These are phyloP conservation scores for Austroboletus novae-zelandiae DNA, from an alignment of 1,284 basidiomycete genomes.

Conservation along the genomic window DNA sequence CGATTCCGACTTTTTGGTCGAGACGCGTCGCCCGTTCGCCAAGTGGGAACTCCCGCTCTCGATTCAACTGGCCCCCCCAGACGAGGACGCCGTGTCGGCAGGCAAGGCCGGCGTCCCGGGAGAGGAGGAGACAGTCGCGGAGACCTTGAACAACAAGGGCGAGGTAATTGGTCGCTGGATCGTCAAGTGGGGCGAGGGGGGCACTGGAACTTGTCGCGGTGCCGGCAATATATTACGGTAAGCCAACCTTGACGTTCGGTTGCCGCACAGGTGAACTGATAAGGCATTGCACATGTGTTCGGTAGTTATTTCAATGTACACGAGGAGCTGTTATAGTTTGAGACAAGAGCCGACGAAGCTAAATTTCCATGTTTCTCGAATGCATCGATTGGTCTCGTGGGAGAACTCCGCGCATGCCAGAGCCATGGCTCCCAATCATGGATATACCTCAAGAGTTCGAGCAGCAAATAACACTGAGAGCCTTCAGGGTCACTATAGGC, in stretches of 20 bases:
- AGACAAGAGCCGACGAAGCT: too few relatives aligned
- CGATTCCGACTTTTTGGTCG: slow-evolving; percentile 69
- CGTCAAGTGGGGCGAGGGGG: slow-evolving; percentile 67
- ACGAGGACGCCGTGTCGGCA: slow-evolving; percentile 34
- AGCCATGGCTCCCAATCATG: background rate
- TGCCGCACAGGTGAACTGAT: background rate
- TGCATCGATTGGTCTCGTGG: too few relatives aligned
- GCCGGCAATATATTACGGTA: slow-evolving; percentile 65
- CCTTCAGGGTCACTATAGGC: background rate
- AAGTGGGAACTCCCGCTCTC: slow-evolving; percentile 73
- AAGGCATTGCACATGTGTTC: background rate
- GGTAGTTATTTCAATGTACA: slow-evolving; percentile 80
- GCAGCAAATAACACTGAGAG: background rate
- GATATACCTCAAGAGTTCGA: background rate
- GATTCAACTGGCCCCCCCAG: slow-evolving; percentile 45
- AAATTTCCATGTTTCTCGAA: too few relatives aligned
- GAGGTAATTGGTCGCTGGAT: slow-evolving; percentile 73
- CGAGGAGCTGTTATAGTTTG: slow-evolving; percentile 60
- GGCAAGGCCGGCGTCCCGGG: slow-evolving; percentile 43
- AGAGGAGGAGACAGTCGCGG: slow-evolving; percentile 72
- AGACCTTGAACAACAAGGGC: slow-evolving; percentile 65
- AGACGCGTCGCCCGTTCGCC: slow-evolving; percentile 71
- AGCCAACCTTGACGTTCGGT: slow-evolving; percentile 19
- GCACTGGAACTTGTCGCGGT: slow-evolving; percentile 57
- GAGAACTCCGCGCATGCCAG: too few relatives aligned